A percentile compares a stretch with the other conserved stretches of the same genome.
These are phyloP conservation scores for Blastocladiella britannica DNA, from an alignment of 192 early-diverging fungal species.

Conservation along the genomic window DNA sequence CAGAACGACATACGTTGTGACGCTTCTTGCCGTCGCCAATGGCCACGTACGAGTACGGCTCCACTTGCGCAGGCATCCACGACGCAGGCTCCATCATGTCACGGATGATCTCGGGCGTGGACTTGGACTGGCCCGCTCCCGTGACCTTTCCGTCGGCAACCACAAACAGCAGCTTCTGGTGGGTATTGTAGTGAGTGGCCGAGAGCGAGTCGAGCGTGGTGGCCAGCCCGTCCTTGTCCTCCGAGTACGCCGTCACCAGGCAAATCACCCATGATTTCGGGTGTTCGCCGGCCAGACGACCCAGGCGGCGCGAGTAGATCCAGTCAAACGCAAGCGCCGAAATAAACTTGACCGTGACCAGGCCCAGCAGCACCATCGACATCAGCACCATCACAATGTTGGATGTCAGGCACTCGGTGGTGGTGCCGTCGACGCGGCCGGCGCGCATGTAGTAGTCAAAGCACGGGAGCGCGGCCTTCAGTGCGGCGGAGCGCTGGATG, in stretches of 20 bases:
- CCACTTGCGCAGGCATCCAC: slow-evolving; percentile 32
- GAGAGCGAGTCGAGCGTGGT: slow-evolving; percentile 58
- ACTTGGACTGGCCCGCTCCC: slow-evolving; percentile 47
- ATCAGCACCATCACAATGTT: slow-evolving; percentile 65
- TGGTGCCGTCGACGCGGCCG: slow-evolving; percentile 53
- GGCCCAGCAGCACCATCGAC: slow-evolving; percentile 40
- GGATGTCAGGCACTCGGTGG: slow-evolving; percentile 60
- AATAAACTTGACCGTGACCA: slow-evolving; percentile 46
- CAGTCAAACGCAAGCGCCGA: slow-evolving; percentile 62
- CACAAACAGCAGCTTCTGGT: slow-evolving; percentile 59
- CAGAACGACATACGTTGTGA: too few relatives aligned
- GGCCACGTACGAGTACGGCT: slow-evolving; percentile 64
- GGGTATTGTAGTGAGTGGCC: slow-evolving; percentile 44
- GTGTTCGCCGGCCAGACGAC: slow-evolving; percentile 5
- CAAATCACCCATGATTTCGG: slow-evolving; percentile 19
- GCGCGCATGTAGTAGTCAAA: slow-evolving; percentile 57
- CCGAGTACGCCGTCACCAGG: slow-evolving; percentile 60
- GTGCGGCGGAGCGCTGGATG: not conserved
- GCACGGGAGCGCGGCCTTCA: slow-evolving; percentile 30
- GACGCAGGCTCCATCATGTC: slow-evolving; percentile 56
- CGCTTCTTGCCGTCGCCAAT: slow-evolving; percentile 81
- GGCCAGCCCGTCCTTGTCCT: slow-evolving; percentile 45
- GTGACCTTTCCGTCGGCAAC: slow-evolving; percentile 63
- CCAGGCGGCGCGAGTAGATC: slow-evolving; percentile 56
- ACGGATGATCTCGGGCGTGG: slow-evolving; percentile 56